Conservation (phyloP, 768 basidiomycete genomes). For the Hygrocybe coccinea region DNA sequence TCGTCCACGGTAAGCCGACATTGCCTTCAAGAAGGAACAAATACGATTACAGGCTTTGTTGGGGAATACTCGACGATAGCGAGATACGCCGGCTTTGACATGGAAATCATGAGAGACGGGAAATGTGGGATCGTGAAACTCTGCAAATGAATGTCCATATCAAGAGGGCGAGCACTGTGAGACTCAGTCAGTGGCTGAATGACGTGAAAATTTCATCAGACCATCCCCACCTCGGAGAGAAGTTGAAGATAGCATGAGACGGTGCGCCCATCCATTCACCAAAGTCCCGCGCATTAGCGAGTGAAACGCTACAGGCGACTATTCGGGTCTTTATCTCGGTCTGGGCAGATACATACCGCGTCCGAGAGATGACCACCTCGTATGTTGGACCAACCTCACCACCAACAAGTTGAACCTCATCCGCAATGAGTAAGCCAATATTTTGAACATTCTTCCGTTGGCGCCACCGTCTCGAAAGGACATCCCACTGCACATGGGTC, state of each 20-base stretch:
- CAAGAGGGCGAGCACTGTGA: conserved; percentile 83
- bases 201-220: neutral
- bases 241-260: conserved; percentile 95
- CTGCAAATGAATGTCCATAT: conserved; percentile 96
- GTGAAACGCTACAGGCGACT: conserved; percentile 89
- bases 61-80: conserved; percentile 85
- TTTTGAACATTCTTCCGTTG: conserved; percentile 95
- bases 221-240: conserved; percentile 71
- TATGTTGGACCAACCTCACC: conserved; percentile 95
- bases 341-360: conserved; percentile 93
- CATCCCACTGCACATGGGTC: conserved; percentile 79
- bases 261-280: conserved; percentile 98
- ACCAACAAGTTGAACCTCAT: conserved; percentile 92
- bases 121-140: conserved; percentile 96
- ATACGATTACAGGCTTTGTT: conserved; percentile 82
- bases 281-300: conserved; percentile 91
- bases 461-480: conserved; percentile 90
- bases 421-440: conserved; percentile 87
- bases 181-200: conserved; percentile 5
- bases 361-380: conserved; percentile 91
- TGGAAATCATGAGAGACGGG: conserved; percentile 96
- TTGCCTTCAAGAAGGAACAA: conserved; percentile 90
- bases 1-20: conserved; percentile 90
- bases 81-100: conserved; percentile 97
- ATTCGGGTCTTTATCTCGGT: conserved; percentile 90